These are phyloP conservation scores for Cladosporium phlei DNA, from an alignment of 2,329 filamentous ascomycete species.

Conservation along the genomic window DNA sequence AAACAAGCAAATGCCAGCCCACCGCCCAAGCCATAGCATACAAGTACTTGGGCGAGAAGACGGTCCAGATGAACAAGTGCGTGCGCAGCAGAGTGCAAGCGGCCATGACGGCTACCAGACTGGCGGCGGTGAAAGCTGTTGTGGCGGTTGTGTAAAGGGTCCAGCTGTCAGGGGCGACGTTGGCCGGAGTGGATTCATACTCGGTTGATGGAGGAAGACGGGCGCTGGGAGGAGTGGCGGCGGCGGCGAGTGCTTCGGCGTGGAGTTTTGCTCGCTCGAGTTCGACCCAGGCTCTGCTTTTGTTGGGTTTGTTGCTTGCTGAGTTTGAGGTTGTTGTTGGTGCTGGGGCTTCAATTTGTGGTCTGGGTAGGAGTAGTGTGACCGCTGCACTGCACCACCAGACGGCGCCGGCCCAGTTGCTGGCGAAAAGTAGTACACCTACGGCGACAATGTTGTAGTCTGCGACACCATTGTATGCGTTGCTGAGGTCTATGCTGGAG, in stretches of 20 bases:
- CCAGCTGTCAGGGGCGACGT: conserved; percentile 18
- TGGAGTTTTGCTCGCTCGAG: conserved; percentile 27
- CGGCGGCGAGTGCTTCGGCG: conserved; percentile 18
- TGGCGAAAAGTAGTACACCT: conserved; percentile 74
- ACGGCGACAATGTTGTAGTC: conserved; percentile 78
- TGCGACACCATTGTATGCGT: conserved; percentile 86
- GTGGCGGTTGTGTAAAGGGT: conserved; percentile 54
- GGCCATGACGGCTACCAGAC: conserved; percentile 72
- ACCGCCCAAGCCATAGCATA: conserved; percentile 87
- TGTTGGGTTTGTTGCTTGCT: background rate
- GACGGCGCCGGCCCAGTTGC: conserved; percentile 87
- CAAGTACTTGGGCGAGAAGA: conserved; percentile 94
- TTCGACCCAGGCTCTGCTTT: conserved; percentile 23
- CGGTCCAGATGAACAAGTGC: conserved; percentile 97
- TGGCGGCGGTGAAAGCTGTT: conserved; percentile 65
- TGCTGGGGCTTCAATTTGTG: background rate
- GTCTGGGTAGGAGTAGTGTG: conserved; percentile 16
- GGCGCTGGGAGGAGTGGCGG: background rate
- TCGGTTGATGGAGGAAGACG: background rate
- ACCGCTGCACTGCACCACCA: conserved; percentile 72
- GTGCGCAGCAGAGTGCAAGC: conserved; percentile 79
- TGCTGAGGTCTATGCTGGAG: conserved; percentile 89
- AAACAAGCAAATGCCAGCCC: conserved; percentile 72
- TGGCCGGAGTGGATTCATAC: background rate
- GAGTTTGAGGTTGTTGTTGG: background rate